Evolutionary conservation across 108 stramenopile genomes (phyloP).

Genomic region (Nannochloropsis gaditana): DNA sequence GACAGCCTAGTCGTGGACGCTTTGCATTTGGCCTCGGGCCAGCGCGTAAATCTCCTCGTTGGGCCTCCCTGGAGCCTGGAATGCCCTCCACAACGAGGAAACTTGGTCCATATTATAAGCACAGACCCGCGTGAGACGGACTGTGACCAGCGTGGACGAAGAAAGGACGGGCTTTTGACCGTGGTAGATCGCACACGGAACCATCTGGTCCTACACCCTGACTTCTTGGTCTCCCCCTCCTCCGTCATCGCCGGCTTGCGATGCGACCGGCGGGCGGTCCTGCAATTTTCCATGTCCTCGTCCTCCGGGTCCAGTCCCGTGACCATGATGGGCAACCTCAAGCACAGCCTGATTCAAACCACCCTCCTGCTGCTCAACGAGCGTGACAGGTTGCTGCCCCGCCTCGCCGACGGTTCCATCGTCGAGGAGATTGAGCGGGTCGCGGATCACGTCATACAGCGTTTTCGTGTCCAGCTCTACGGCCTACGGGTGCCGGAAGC

Average conservation of each 20-base stretch:
- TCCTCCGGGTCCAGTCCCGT: constrained; percentile 36
- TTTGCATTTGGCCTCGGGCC: neutral
- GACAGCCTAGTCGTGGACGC: neutral
- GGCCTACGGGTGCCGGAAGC: neutral
- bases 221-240: constrained; percentile 49
- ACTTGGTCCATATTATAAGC: neutral
- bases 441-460: neutral
- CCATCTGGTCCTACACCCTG: constrained; percentile 46
- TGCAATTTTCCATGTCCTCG: constrained; percentile 35
- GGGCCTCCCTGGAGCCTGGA: constrained; percentile 12
- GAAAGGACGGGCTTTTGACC: neutral
- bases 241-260: constrained; percentile 40
- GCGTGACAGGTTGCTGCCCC: neutral
- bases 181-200: constrained; percentile 38
- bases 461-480: neutral
- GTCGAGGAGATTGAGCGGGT: neutral
- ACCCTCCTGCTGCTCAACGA: constrained; percentile 29
- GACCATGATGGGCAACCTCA: constrained; percentile 44
- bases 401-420: neutral
- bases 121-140: neutral
- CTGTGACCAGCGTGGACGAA: neutral
- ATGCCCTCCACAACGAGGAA: neutral
- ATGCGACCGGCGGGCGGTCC: constrained; percentile 43
- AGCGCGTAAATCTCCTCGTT: neutral
- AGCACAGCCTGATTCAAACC: constrained; percentile 46